A percentile compares a stretch with the other conserved stretches of the same genome.
phyloP scores from a whole-genome alignment of 257 asterid species.

The Lycium barbarum region DNA sequence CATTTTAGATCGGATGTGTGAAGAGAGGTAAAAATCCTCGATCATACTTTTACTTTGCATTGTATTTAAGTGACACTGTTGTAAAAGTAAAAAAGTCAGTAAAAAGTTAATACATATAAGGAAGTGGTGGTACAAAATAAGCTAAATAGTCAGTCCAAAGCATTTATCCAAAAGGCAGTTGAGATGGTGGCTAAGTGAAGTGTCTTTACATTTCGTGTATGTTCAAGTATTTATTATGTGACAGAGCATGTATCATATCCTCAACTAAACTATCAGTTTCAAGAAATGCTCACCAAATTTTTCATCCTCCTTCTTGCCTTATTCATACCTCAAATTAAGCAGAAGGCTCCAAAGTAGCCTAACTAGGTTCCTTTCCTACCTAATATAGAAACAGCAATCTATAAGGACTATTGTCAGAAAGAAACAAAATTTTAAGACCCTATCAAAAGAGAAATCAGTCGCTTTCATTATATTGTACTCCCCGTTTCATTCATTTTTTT shows the following conservation, averaged over 20 bases:
- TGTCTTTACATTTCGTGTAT: not conserved
- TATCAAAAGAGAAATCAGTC: not conserved
- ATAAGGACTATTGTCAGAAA: not conserved
- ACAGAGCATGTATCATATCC: not conserved
- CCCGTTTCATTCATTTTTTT: too few relatives aligned
- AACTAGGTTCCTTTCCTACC: slow-evolving; percentile 26
- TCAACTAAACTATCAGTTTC: slow-evolving; percentile 24
- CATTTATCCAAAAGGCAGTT: not conserved
- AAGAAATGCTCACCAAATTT: not conserved
- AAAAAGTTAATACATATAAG: not conserved
- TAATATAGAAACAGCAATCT: not conserved
- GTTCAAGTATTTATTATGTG: slow-evolving; percentile 6
- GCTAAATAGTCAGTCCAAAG: not conserved
- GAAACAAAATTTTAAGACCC: not conserved
- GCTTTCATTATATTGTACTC: not conserved
- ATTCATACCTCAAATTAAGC: slow-evolving; percentile 25
- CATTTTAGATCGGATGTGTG: too few relatives aligned
- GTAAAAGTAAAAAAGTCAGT: not conserved
- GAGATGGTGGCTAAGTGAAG: not conserved
- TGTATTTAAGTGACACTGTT: not conserved
- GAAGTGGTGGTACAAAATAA: not conserved
- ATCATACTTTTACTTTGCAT: not conserved
- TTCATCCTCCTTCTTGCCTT: slow-evolving; percentile 35
- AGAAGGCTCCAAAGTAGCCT: not conserved
- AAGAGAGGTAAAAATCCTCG: not conserved